Base-by-base conservation (phyloP, 2,329 filamentous ascomycete genomes). In the Pseudogymnoascus sp. region DNA sequence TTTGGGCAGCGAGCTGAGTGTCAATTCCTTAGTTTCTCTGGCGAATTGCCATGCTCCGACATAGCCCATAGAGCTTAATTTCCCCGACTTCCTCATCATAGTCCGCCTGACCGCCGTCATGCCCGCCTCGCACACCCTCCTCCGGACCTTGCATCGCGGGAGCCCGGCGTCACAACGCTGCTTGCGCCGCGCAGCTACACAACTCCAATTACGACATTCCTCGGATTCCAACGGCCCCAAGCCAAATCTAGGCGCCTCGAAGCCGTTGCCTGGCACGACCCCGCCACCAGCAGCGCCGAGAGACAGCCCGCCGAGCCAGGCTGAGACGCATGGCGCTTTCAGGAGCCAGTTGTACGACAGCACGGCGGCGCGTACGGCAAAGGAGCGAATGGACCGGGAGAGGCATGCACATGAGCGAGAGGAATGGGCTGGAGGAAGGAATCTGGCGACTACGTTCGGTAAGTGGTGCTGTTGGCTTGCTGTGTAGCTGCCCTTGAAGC, bases 301-400 rank as follows among this genome's bases (percentile, higher is more conserved):
- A 39, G 18, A 39, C 6, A 25, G 35, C 58, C 37, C 8, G 58
- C 58, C 35, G 8, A 59, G 58, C 35, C 58, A 59, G 35, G 58
- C 59, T 31, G 59, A 61, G 15, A 45, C 13, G 21, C 76, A 73
- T 13, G 67, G 77, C 55, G 73, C 76, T 3, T 86, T 86, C 69
- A 79, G 81, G 67, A 82, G 82, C 18, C 83, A 86, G 73, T 78
- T 86, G 67, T 81, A 83, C 69, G 80, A 83, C 66, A 84, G 82
- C 65, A 82, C 84, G 59, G 77, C 77, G 59, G 76, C 79, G 61
- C 79, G 83, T 63, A 74, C 85, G 65, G 75, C 77, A 65, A 74
- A 79, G n/a, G 83, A 86, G 71, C 75, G 76, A 59, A 77, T 78
- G 63, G 81, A 85, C 71, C 75, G 80, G 25, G 79, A 78, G 68